Conservation (phyloP, 2,329 filamentous ascomycete genomes). For the Aspergillus brunneoviolaceus region DNA sequence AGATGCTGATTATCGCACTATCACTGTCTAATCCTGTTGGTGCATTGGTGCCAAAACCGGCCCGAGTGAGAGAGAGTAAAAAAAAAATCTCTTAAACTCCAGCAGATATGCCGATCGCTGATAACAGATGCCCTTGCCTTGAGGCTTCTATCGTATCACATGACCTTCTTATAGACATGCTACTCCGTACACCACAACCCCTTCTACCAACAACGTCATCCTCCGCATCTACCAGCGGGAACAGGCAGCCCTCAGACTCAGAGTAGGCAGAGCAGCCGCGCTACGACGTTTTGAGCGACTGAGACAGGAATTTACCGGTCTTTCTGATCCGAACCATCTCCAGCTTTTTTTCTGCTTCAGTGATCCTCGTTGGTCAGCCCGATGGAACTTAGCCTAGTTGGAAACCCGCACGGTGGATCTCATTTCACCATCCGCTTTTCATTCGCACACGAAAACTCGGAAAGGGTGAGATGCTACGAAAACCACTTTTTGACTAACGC, state of each 20-base stretch:
- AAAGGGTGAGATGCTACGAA: constrained; percentile 1
- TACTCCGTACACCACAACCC: background rate
- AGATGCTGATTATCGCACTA: background rate
- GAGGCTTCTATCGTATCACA: background rate
- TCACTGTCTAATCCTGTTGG: background rate
- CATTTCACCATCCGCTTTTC: background rate
- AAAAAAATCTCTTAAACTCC: background rate
- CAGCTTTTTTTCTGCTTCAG: constrained; percentile 7
- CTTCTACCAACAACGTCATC: background rate
- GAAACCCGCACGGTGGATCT: constrained; percentile 11
- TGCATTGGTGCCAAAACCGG: background rate
- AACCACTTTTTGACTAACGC: constrained; percentile 11
- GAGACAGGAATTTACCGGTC: background rate
- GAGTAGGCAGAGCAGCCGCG: background rate
- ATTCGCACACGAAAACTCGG: constrained; percentile 8
- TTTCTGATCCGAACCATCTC: constrained; percentile 9
- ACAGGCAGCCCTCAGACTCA: background rate
- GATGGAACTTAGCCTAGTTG: background rate
- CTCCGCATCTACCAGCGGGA: background rate
- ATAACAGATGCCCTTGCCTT: background rate
- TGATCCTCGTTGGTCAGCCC: constrained; percentile 1
- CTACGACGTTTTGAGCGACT: background rate
- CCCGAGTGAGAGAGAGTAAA: background rate
- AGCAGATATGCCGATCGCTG: background rate
- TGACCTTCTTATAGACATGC: too few species aligned